Conservation (phyloP, 176 grass and related monocot species). For the Aechmea fasciata region DNA sequence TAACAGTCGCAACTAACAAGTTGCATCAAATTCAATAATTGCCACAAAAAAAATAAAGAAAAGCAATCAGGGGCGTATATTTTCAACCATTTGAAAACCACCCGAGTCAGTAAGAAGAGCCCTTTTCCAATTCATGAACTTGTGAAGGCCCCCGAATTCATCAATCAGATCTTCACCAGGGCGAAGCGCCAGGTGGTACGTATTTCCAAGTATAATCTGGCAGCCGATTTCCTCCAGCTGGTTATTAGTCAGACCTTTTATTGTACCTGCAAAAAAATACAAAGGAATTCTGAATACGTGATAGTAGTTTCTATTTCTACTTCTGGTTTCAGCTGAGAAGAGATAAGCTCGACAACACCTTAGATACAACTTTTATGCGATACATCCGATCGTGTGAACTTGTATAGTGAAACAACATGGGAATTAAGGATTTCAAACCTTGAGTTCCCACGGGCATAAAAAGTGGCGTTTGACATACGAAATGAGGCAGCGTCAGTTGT, state of each 20-base stretch:
- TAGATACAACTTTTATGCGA: neutral
- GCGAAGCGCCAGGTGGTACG: constrained; percentile 89
- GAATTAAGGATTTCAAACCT: constrained; percentile 36
- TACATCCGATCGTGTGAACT: neutral
- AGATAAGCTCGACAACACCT: neutral
- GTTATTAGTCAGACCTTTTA: constrained; percentile 90
- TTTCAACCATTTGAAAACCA: constrained; percentile 96
- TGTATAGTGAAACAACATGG: constrained; percentile 6
- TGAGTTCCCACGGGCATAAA: constrained; percentile 99
- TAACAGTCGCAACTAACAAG: neutral
- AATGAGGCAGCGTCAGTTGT: constrained; percentile 77
- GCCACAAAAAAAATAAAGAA: neutral
- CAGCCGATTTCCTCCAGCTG: constrained; percentile 88
- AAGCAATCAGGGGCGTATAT: constrained; percentile 13
- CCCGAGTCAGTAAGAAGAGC: constrained; percentile 91
- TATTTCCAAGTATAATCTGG: constrained; percentile 98
- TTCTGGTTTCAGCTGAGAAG: neutral
- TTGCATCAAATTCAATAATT: neutral
- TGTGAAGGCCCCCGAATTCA: constrained; percentile 91
- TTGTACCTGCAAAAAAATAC: constrained; percentile 49
- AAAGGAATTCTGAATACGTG: neutral
- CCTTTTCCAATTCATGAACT: constrained; percentile 99
- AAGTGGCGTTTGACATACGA: constrained; percentile 82
- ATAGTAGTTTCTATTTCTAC: neutral
- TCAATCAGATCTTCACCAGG: constrained; percentile 84